These are phyloP conservation scores for Syzygium jambos DNA, from an alignment of 345 rosid species.

Conservation along the genomic window DNA sequence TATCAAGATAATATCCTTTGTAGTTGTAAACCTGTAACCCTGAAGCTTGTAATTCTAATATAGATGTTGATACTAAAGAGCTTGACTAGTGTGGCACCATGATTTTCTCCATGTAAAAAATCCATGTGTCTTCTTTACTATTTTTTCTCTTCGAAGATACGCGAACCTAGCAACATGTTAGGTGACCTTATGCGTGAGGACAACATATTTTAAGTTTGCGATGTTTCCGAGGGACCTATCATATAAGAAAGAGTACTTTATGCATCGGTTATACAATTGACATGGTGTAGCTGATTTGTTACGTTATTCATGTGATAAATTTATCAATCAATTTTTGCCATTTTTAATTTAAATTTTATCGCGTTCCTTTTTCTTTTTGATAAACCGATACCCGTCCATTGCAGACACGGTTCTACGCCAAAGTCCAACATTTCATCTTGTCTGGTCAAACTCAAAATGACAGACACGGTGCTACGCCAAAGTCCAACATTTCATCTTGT, in stretches of 20 bases:
- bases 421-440: background rate
- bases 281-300: background rate
- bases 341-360: no score
- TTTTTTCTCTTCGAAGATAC: background rate
- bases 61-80: background rate
- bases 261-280: background rate
- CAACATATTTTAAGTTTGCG: background rate
- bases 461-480: background rate
- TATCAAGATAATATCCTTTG: no score
- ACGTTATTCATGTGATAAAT: no score
- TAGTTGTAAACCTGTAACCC: background rate
- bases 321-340: background rate
- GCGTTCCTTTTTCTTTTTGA: background rate
- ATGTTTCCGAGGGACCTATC: background rate
- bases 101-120: no score
- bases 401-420: background rate
- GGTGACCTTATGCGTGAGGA: background rate
- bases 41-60: background rate
- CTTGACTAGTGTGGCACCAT: background rate
- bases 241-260: background rate
- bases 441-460: background rate
- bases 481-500: background rate
- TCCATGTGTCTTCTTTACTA: background rate
- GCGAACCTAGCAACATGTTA: background rate
- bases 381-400: background rate